Base-by-base conservation (phyloP, 2,329 filamentous ascomycete genomes). In the Neofusicoccum laricinum region DNA sequence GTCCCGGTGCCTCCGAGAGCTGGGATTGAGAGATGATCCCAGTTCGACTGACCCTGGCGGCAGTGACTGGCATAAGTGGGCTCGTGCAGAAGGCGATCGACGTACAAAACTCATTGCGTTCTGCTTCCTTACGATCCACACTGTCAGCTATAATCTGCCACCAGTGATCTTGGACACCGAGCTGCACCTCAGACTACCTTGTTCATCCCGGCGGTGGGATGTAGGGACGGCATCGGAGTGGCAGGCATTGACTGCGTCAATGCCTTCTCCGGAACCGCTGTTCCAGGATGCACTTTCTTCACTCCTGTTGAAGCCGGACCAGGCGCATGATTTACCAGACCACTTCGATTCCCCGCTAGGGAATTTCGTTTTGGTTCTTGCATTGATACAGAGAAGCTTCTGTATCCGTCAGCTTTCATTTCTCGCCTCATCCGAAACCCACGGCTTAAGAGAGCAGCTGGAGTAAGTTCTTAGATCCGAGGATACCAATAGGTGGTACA, bases 41-140 rank as follows among this genome's bases (percentile, higher is more conserved):
- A 25, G 51, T 6, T 46, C 38, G 19, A 65, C 55, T 4, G 63
- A 49, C 12, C 59, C 70, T 6, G 68, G 65, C 40, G 69, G 71
- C 36, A 68, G 68, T 2, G 68, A 70, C 64, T 74, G 72, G 71
- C 70, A 73, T 43, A 66, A 70, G 32, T 75, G 72, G 74, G 68
- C 72, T 3, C 69, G 70, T 36, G 57, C 64, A 17, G 73, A 76
- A 63, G 71, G 70, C 7, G 66, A 70, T 2, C 66, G 74, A 32
- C 71, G 74, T 7, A 74, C 72, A 1, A 75, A 75, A 48, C 65
- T 76, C 2, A 70, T 74, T 12, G 69, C 70, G 2, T 73, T 74
- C 30, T 73, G 70, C 49, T 74, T 74, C 38, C 69, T 75, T 36
- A 74, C 73, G 41, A 69, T 75, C 4, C 74, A 75, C 59, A 73